Percentiles rank a stretch among this genome's conserved stretches.
phyloP scores from a whole-genome alignment of 345 rosid species.

The Salix arbutifolia region DNA sequence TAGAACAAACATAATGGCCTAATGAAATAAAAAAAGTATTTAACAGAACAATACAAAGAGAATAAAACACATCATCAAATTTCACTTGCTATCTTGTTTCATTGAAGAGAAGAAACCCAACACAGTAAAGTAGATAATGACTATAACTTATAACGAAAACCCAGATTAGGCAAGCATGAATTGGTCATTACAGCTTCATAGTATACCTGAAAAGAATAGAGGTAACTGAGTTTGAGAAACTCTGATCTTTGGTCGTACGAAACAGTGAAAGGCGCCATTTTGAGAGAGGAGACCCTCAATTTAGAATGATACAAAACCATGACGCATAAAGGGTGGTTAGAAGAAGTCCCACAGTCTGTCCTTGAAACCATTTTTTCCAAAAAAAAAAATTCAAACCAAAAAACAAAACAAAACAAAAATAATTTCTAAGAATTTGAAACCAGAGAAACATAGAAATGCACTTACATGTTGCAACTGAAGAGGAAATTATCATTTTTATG shows the following conservation, averaged over 20 bases:
- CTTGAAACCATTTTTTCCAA: neutral
- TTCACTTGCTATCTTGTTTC: neutral
- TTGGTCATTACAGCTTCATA: neutral
- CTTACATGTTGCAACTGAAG: neutral
- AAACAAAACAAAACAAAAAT: neutral
- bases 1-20: neutral
- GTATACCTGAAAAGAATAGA: conserved; percentile 49
- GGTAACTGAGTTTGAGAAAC: conserved; percentile 31
- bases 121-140: neutral
- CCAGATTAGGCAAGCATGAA: neutral
- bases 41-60: too few relatives aligned
- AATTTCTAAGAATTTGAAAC: neutral
- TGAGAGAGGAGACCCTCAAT: conserved; percentile 15
- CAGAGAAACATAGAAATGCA: neutral
- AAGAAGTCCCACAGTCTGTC: neutral
- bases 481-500: neutral
- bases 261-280: conserved; percentile 26
- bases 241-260: conserved; percentile 15
- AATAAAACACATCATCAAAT: neutral
- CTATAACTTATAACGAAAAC: neutral
- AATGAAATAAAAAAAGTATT: neutral
- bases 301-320: conserved; percentile 20
- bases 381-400: neutral
- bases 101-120: neutral
- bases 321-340: neutral